Percentiles rank a stretch among this genome's conserved stretches.
Evolutionary conservation across 208 protist species (phyloP).

Genomic region (Lotmaria passim): DNA sequence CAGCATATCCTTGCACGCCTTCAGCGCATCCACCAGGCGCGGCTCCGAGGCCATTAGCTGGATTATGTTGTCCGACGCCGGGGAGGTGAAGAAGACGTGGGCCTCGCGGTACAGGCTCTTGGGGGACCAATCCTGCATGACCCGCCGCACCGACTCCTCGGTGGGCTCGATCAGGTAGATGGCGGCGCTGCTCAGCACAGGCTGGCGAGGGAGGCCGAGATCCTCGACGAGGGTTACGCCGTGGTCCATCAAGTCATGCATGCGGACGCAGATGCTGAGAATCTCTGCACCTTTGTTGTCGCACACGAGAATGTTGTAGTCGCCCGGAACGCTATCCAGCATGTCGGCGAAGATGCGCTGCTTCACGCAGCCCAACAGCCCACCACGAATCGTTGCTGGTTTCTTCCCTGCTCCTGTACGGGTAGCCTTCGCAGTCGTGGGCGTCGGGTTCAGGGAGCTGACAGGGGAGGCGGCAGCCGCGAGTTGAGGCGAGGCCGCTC

Average conservation of each 20-base stretch:
- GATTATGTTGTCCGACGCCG: slow-evolving; percentile 42
- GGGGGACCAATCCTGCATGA: slow-evolving; percentile 74
- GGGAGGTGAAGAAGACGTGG: slow-evolving; percentile 76
- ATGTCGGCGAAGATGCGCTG: slow-evolving; percentile 60
- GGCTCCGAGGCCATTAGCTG: slow-evolving; percentile 51
- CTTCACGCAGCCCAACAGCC: slow-evolving; percentile 66
- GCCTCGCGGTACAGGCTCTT: slow-evolving; percentile 68
- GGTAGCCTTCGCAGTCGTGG: slow-evolving; percentile 13
- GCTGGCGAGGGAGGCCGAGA: slow-evolving; percentile 58
- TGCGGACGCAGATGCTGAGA: slow-evolving; percentile 65
- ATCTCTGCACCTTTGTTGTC: slow-evolving; percentile 59
- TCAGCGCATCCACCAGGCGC: slow-evolving; percentile 45
- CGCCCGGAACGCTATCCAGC: slow-evolving; percentile 56
- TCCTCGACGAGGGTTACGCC: slow-evolving; percentile 83
- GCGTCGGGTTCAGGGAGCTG: neutral
- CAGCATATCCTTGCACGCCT: slow-evolving; percentile 70
- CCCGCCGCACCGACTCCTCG: slow-evolving; percentile 47
- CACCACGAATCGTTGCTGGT: slow-evolving; percentile 24
- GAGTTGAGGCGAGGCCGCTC: neutral
- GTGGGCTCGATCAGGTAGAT: slow-evolving; percentile 72
- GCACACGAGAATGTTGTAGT: slow-evolving; percentile 77
- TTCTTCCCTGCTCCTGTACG: slow-evolving; percentile 22
- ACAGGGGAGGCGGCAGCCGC: neutral
- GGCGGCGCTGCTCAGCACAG: slow-evolving; percentile 64
- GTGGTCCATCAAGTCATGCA: slow-evolving; percentile 83